Evolutionary conservation across 202 grass and related monocot species (phyloP).

Genomic region (Alloteropsis angusta): DNA sequence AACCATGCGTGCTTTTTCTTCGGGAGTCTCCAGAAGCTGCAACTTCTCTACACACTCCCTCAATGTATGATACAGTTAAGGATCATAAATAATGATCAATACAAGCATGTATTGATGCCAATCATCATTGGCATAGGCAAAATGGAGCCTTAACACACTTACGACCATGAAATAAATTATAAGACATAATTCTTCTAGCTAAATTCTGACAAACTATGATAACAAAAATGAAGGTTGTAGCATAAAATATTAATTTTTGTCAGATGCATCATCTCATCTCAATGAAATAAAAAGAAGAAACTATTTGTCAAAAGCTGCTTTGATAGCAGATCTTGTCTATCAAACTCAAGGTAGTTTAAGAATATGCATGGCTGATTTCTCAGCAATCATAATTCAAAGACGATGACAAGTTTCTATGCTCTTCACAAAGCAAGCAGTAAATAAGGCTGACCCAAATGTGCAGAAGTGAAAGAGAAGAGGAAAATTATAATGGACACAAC

Average conservation of each 20-base stretch:
- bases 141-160: background rate
- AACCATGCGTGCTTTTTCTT: conserved; percentile 65
- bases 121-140: conserved; percentile 1
- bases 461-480: background rate
- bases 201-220: background rate
- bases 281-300: background rate
- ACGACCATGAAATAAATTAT: conserved; percentile 2
- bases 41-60: conserved; percentile 90
- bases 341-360: background rate
- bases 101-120: background rate
- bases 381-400: background rate
- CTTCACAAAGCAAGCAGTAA: background rate
- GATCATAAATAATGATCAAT: conserved; percentile 31
- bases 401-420: background rate
- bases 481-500: background rate
- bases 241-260: background rate
- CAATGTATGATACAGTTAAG: conserved; percentile 76
- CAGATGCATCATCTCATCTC: conserved; percentile 8
- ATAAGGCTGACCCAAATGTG: background rate
- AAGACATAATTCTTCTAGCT: background rate
- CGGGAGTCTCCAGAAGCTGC: conserved; percentile 65
- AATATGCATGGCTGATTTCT: background rate
- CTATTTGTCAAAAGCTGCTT: background rate
- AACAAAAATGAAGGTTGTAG: background rate
- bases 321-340: background rate